These are phyloP conservation scores for Sugiyamaella valdiviana DNA, from an alignment of 805 yeast genomes.

Conservation along the genomic window DNA sequence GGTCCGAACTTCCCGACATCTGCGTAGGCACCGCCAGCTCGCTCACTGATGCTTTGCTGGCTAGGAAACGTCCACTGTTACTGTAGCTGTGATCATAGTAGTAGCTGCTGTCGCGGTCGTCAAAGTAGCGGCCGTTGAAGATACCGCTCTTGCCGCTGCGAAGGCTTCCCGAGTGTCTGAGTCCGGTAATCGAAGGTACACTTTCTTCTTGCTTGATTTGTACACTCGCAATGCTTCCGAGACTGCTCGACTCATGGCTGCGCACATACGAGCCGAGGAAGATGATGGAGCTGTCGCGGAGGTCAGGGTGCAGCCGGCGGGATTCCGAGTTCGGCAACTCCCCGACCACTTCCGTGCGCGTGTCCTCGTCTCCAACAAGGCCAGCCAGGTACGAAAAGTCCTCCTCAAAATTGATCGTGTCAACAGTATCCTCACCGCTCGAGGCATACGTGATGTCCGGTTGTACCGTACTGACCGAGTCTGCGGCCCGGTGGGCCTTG, in stretches of 20 bases:
- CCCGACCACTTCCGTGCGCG: constrained; percentile 8
- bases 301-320: constrained; percentile 26
- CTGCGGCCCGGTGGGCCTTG: background rate
- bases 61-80: background rate
- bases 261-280: constrained; percentile 28
- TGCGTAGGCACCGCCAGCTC: constrained; percentile 7
- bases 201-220: constrained; percentile 7
- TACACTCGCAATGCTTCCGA: background rate
- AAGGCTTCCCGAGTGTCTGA: background rate
- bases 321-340: constrained; percentile 4
- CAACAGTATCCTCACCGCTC: constrained; percentile 4
- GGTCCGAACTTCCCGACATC: background rate
- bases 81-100: background rate
- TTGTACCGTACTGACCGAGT: background rate
- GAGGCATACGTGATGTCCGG: background rate
- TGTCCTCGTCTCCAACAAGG: constrained; percentile 26
- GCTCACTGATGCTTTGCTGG: constrained; percentile 3
- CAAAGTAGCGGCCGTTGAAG: background rate
- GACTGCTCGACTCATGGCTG: constrained; percentile 7
- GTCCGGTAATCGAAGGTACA: constrained; percentile 2
- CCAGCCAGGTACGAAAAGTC: constrained; percentile 32
- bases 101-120: background rate
- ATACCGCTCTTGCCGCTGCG: background rate
- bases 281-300: constrained; percentile 31
- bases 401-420: constrained; percentile 22